Conservation (phyloP, 441 rosid genomes). For the Isatis lusitanica region DNA sequence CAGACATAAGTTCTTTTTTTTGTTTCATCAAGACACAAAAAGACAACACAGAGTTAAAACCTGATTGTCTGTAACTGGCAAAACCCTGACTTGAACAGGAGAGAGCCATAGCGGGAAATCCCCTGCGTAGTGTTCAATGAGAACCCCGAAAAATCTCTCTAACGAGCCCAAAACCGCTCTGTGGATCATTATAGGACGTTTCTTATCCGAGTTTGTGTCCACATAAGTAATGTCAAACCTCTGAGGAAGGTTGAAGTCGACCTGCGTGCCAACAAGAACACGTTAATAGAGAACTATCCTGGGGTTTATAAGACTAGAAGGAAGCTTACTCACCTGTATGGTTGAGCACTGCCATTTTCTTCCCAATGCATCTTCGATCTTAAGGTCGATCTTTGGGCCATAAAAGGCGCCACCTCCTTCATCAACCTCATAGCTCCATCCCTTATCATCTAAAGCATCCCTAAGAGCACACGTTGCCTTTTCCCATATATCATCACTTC, state of each 20-base stretch:
- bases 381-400: constrained; percentile 94
- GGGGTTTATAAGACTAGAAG: not conserved
- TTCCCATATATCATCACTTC: constrained; percentile 84
- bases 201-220: constrained; percentile 73
- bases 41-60: constrained; percentile 33
- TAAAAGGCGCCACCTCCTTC: constrained; percentile 99
- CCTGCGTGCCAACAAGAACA: constrained; percentile 46
- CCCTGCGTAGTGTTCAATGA: constrained; percentile 91
- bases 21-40: not conserved
- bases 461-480: constrained; percentile 79
- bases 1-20: not conserved
- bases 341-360: constrained; percentile 99
- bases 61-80: constrained; percentile 91
- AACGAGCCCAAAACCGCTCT: constrained; percentile 93
- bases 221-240: constrained; percentile 82
- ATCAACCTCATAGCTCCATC: constrained; percentile 88
- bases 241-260: constrained; percentile 88
- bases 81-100: constrained; percentile 79
- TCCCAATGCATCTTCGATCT: constrained; percentile 94
- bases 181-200: constrained; percentile 93
- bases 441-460: constrained; percentile 86
- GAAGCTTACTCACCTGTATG: constrained; percentile 58
- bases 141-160: constrained; percentile 90
- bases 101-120: constrained; percentile 94
- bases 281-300: not conserved